phyloP scores from a whole-genome alignment of 139 green algal genomes.

The Raphidocelis subcapitata region DNA sequence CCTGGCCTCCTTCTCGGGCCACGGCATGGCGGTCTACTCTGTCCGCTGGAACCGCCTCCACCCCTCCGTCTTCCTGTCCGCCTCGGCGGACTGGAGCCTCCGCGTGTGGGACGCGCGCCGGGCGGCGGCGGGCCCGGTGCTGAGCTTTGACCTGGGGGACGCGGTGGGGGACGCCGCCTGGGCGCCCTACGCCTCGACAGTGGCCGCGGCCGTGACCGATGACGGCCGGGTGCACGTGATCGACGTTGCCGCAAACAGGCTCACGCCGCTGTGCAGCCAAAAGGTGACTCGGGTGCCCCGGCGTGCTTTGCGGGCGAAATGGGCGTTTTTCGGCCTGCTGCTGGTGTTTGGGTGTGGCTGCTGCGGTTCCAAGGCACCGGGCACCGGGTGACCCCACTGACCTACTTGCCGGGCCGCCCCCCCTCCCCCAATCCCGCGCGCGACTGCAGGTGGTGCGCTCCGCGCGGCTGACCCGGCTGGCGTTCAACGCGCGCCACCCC shows the following conservation, averaged over 20 bases:
- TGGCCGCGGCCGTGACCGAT: constrained; percentile 85
- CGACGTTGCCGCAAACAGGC: constrained; percentile 82
- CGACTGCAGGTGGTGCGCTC: constrained; percentile 69
- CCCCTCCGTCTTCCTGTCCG: constrained; percentile 79
- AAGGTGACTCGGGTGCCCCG: constrained; percentile 59
- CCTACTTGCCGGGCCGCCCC: too few species aligned
- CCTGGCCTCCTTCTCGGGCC: constrained; percentile 74
- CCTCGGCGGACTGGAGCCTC: constrained; percentile 90
- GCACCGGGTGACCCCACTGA: too few species aligned
- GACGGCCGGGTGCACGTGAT: constrained; percentile 84
- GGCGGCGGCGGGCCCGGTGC: neutral
- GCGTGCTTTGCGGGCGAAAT: constrained; percentile 1
- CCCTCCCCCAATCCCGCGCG: too few species aligned
- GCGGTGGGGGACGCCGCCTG: constrained; percentile 88
- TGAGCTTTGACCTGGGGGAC: constrained; percentile 70
- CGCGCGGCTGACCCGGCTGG: constrained; percentile 80
- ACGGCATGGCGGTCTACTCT: constrained; percentile 77
- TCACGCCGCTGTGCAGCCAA: constrained; percentile 83
- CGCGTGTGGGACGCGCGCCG: constrained; percentile 65
- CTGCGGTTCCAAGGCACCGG: too few species aligned
- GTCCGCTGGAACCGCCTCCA: constrained; percentile 88
- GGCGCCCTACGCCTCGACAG: constrained; percentile 82
- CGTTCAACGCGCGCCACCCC: constrained; percentile 86
- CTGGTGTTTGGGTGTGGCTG: neutral
- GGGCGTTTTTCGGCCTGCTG: neutral